Evolutionary conservation across 2,329 filamentous ascomycete species (phyloP), one percentile per base, ranked within the genome.

Genomic region (Cladosporium velox): DNA sequence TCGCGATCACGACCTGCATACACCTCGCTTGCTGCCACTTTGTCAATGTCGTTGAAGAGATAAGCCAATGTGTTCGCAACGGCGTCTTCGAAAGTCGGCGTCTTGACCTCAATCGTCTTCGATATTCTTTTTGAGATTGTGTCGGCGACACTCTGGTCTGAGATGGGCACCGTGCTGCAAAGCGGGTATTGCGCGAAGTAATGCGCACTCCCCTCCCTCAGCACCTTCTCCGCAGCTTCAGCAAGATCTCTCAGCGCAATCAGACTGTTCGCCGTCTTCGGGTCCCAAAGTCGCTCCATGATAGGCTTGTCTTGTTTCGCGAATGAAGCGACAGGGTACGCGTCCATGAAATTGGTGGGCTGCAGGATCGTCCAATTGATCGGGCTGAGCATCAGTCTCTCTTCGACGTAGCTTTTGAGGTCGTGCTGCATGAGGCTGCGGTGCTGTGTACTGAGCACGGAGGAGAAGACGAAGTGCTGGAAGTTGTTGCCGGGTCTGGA

Each of bases 381-480:
- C 14, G 64, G 65, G 55, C 71, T 74, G 65, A 77, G 73, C 52
- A 77, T 76, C 6, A 79, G 68, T 18, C 73, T 69, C 65, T 79
- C 76, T 66, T 79, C 78, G 52, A 78, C 67, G 52, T 72, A 67
- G n/a, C 73, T 70, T 61, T 79, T 79, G 59, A 72, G 70, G 65
- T 76, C 77, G 59, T 79, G 78, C 67, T 78, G 76, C 68, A 76
- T 71, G 67, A 79, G 72, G 58, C 76, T 76, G 34, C 74, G 70
- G 14, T 77, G 67, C 66, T 77, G 76, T 0, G 76, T 74, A 59
- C 74, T 69, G 4, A 77, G 63, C 21, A 79, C 76, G 26, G 71
- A 74, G 38, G 72, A 74, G 64, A 74, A 75, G 44, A 79, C 72
- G 59, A 79, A 79, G 65, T 80, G 78, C 67, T 72, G 71, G 68